phyloP scores from a whole-genome alignment of 345 rosid species.

The Acer saccharum region DNA sequence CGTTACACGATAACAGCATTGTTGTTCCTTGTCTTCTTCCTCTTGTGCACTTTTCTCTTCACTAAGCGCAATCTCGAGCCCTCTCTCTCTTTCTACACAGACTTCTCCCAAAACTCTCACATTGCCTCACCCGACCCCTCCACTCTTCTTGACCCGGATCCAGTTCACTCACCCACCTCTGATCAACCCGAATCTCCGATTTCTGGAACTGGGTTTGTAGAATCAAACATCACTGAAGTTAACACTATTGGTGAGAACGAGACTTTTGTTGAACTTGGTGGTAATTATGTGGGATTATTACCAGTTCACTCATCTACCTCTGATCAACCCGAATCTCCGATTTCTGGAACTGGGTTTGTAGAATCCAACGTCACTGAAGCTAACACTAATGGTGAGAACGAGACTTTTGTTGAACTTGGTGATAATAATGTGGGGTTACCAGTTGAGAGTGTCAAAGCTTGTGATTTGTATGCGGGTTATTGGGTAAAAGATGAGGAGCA shows the following conservation, averaged over 20 bases:
- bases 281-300: slow-evolving; percentile 6
- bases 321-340: slow-evolving; percentile 5
- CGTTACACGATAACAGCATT: slow-evolving; percentile 36
- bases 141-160: slow-evolving; percentile 6
- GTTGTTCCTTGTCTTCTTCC: slow-evolving; percentile 45
- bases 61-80: slow-evolving; percentile 51
- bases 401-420: slow-evolving; percentile 9
- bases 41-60: slow-evolving; percentile 55
- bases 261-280: slow-evolving; percentile 13
- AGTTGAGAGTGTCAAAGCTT: slow-evolving; percentile 39
- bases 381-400: slow-evolving; percentile 7
- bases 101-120: slow-evolving; percentile 32
- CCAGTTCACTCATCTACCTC: not conserved
- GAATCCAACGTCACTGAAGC: slow-evolving; percentile 10
- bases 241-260: slow-evolving; percentile 9
- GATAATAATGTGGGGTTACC: slow-evolving; percentile 13
- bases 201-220: slow-evolving; percentile 1
- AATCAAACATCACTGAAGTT: slow-evolving; percentile 8
- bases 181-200: slow-evolving; percentile 6
- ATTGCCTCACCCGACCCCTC: slow-evolving; percentile 6
- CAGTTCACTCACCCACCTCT: not conserved
- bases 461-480: slow-evolving; percentile 72
- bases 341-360: slow-evolving; percentile 4
- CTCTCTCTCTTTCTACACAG: slow-evolving; percentile 40
- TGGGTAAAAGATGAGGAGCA: slow-evolving; percentile 75